These are phyloP conservation scores for Haplosporangium gracile DNA, from an alignment of 192 early-diverging fungal species.

Conservation along the genomic window DNA sequence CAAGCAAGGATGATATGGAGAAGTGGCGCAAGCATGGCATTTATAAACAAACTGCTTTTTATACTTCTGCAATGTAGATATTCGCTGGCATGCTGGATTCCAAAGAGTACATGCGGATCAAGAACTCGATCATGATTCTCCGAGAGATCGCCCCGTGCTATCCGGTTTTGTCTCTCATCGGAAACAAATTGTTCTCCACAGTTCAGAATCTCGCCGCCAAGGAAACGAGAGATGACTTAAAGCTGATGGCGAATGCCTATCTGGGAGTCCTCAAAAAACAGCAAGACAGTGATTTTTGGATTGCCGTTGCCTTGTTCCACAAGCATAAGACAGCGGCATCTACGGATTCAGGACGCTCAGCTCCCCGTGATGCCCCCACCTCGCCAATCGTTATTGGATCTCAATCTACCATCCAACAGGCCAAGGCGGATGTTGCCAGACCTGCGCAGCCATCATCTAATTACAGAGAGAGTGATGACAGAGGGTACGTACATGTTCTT, in stretches of 20 bases:
- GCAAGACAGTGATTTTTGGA: conserved; percentile 27
- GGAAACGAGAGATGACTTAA: conserved; percentile 79
- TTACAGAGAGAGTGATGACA: conserved; percentile 11
- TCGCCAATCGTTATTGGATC: background rate
- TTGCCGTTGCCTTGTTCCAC: conserved; percentile 36
- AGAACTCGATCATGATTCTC: conserved; percentile 82
- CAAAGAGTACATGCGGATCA: conserved; percentile 77
- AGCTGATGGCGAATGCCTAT: conserved; percentile 74
- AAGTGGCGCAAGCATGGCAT: background rate
- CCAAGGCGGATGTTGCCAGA: conserved; percentile 1
- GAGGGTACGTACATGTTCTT: background rate
- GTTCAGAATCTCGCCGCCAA: conserved; percentile 62
- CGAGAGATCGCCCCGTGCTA: conserved; percentile 72
- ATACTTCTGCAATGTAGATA: background rate
- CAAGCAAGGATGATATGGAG: background rate
- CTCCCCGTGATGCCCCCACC: background rate
- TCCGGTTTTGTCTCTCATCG: conserved; percentile 70
- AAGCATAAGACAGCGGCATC: background rate
- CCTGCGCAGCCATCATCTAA: background rate
- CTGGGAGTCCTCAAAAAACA: conserved; percentile 53
- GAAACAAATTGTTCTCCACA: conserved; percentile 59
- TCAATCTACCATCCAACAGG: background rate
- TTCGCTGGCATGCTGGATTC: conserved; percentile 65
- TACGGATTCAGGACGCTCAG: background rate
- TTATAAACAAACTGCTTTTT: background rate